phyloP scores from a whole-genome alignment of 176 grass and related monocot genomes.

The Oryza longistaminata region DNA sequence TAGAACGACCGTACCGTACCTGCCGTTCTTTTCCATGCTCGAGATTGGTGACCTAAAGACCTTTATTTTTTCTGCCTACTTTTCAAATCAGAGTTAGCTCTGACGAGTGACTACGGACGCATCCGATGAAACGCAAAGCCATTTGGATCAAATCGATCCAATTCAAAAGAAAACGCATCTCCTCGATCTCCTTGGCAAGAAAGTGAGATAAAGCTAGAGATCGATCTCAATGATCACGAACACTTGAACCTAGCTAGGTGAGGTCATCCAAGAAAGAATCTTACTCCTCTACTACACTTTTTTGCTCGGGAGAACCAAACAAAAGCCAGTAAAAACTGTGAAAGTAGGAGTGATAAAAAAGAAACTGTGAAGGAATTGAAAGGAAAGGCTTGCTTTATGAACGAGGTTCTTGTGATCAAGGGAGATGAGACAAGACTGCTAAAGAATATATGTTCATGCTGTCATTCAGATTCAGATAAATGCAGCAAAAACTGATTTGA shows the following conservation, averaged over 20 bases:
- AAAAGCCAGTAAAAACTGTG: not conserved
- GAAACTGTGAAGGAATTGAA: not conserved
- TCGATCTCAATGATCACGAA: constrained; percentile 30
- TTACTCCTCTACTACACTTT: not conserved
- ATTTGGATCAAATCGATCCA: constrained; percentile 38
- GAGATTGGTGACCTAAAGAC: constrained; percentile 40
- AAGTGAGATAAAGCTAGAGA: not conserved
- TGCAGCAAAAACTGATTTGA: not conserved
- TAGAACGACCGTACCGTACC: not conserved
- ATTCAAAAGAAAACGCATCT: constrained; percentile 29
- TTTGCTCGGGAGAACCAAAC: not conserved
- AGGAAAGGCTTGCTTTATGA: not conserved
- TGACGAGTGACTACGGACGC: not conserved
- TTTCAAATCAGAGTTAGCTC: not conserved
- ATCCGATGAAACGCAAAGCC: constrained; percentile 13
- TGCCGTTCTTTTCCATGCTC: not conserved
- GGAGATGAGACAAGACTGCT: not conserved
- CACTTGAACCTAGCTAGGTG: not conserved
- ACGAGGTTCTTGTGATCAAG: not conserved
- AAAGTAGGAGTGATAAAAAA: not conserved
- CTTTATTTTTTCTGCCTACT: not conserved
- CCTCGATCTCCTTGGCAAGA: not conserved
- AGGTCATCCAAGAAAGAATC: constrained; percentile 22
- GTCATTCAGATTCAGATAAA: constrained; percentile 14
- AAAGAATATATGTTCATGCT: not conserved